Evolutionary conservation across 352 stramenopile genomes (phyloP).

Genomic region (Phytophthora lateralis): DNA sequence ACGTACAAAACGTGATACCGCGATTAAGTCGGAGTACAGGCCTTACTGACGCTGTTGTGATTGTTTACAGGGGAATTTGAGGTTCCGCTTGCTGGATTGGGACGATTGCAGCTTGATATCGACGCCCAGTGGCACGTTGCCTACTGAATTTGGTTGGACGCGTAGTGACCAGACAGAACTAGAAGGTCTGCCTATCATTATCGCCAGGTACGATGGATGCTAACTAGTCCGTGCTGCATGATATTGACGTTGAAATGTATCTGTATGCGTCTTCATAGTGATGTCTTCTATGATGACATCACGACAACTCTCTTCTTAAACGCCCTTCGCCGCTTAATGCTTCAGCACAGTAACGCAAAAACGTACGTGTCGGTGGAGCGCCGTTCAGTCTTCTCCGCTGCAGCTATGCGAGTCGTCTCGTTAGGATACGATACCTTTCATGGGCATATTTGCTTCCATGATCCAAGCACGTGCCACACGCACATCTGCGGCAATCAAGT

Average conservation of each 20-base stretch:
- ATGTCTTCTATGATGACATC: conserved; percentile 73
- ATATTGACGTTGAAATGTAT: background rate
- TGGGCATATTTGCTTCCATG: conserved; percentile 45
- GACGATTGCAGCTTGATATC: background rate
- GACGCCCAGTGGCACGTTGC: background rate
- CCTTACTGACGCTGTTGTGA: conserved; percentile 1
- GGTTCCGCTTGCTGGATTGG: conserved; percentile 26
- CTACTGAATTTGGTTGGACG: conserved; percentile 33
- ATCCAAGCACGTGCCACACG: conserved; percentile 23
- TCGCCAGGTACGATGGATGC: conserved; percentile 40
- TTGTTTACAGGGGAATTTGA: conserved; percentile 27
- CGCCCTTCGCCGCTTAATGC: conserved; percentile 47
- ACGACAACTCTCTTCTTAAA: conserved; percentile 47
- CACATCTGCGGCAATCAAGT: conserved; percentile 34
- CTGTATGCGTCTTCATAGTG: conserved; percentile 32
- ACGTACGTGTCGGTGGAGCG: conserved; percentile 50
- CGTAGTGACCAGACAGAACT: conserved; percentile 24
- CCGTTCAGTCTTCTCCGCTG: conserved; percentile 62
- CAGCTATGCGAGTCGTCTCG: conserved; percentile 50
- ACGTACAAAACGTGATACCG: conserved; percentile 8
- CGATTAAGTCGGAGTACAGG: background rate
- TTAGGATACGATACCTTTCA: conserved; percentile 66
- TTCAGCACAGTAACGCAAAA: conserved; percentile 22
- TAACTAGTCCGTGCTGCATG: background rate
- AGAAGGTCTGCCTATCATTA: conserved; percentile 25